Conservation (phyloP, 768 basidiomycete genomes). For the Dentipellis sp. region DNA sequence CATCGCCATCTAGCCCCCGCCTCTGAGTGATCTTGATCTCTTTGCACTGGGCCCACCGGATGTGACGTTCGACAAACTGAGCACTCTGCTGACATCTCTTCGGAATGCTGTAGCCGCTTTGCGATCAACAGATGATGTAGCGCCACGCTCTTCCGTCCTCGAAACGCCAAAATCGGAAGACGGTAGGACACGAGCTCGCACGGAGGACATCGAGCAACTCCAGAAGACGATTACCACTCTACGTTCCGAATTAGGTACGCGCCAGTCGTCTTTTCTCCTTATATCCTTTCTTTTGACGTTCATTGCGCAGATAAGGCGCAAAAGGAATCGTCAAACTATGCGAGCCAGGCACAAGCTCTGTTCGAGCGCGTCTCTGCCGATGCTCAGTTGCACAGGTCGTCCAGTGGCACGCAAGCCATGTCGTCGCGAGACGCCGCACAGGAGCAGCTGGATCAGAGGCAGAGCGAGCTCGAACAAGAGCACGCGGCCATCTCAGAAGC, state of each 20-base stretch:
- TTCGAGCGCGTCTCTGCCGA: slow-evolving; percentile 41
- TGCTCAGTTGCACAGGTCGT: background rate
- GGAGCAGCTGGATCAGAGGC: slow-evolving; percentile 45
- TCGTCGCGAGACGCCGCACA: background rate
- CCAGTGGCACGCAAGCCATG: no score
- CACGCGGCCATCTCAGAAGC: slow-evolving; percentile 56
- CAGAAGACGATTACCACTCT: slow-evolving; percentile 41
- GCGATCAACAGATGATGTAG: background rate
- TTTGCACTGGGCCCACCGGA: slow-evolving; percentile 20
- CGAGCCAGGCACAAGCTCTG: slow-evolving; percentile 32
- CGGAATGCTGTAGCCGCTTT: slow-evolving; percentile 15
- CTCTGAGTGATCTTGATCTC: slow-evolving; percentile 14
- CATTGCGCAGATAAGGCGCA: slow-evolving; percentile 34
- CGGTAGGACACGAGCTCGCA: slow-evolving; percentile 17
- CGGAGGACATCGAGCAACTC: slow-evolving; percentile 41
- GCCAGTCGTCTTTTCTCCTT: background rate
- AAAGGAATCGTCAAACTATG: slow-evolving; percentile 28
- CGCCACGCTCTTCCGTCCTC: slow-evolving; percentile 4
- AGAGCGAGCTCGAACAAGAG: slow-evolving; percentile 54
- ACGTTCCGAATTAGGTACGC: slow-evolving; percentile 50
- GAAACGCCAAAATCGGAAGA: slow-evolving; percentile 8
- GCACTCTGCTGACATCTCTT: slow-evolving; percentile 17
- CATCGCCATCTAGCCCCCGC: slow-evolving; percentile 14
- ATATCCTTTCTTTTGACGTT: slow-evolving; percentile 6
- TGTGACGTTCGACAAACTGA: slow-evolving; percentile 18